Base-by-base conservation (phyloP, 495 filamentous ascomycete species). In the Bacidia rubella region DNA sequence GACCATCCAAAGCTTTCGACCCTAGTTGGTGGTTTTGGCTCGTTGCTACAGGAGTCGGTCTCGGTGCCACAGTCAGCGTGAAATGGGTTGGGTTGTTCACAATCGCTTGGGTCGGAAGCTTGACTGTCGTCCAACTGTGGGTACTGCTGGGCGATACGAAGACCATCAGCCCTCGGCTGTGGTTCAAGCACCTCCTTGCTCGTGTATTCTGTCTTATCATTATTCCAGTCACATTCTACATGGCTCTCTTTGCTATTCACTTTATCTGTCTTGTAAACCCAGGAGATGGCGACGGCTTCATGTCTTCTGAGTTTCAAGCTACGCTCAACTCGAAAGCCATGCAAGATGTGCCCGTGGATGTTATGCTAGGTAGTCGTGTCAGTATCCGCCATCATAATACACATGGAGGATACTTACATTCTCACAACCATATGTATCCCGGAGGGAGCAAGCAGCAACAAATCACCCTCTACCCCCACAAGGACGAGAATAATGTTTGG, bases 1-100 rank as follows among this genome's bases (percentile, higher is more conserved):
- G 92, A 22, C 87, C 89, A 4, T 74, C 75, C 0, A 78, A 85
- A 64, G 93, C 93, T 11, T 98, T 98, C 69, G 68, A 78, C 52
- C 77, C 81, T 11, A 82, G 79, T 63, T 98, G 92, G 92, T 98
- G 92, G 92, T 93, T 97, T 70, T 98, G 93, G 92, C 76, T 98
- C 44, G 77, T 73, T 39, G 79, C 85, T 60, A 96, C 87, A 20
- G 92, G 92, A 51, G 68, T 97, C 23, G 82, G 82, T 12, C 74
- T 98, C 42, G 92, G 92, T 56, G 86, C 90, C 40, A 98, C 92
- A 0, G 76, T 87, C 53, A 96, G 90, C 68, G 86, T 96, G 53
- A 98, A 98, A 73, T 98, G 92, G 92, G 92, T 98, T 63, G 92
- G 92, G 29, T 73, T 98, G 43, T 97, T 97, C 72, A 98, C 92